These are phyloP conservation scores for Erigeron canadensis DNA, from an alignment of 129 eudicot species.

Conservation along the genomic window DNA sequence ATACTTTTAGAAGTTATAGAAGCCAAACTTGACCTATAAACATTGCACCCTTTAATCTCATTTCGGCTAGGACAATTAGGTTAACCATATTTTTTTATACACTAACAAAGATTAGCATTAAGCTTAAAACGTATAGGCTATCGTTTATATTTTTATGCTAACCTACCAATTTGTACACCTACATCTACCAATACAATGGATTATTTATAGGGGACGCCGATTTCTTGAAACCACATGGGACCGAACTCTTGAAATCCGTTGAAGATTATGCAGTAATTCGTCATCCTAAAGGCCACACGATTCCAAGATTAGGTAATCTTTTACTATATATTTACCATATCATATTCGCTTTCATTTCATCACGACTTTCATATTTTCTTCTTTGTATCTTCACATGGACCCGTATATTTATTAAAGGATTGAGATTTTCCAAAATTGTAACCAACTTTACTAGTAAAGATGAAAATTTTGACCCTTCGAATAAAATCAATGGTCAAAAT, in stretches of 20 bases:
- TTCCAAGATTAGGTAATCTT: constrained; percentile 68
- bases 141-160: too few relatives aligned
- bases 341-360: background rate
- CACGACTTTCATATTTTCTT: background rate
- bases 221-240: constrained; percentile 56
- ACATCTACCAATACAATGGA: background rate
- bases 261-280: constrained; percentile 63
- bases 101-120: background rate
- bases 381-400: too few relatives aligned
- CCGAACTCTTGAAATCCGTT: constrained; percentile 48
- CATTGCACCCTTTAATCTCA: background rate
- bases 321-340: background rate
- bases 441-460: too few relatives aligned
- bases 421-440: too few relatives aligned
- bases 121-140: background rate
- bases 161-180: background rate
- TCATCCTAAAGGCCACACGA: constrained; percentile 89
- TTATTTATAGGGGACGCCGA: constrained; percentile 57
- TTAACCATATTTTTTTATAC: background rate
- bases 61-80: background rate
- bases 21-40: background rate
- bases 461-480: too few relatives aligned
- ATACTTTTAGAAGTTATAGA: background rate
- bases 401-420: too few relatives aligned
- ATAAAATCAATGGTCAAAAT: too few relatives aligned